phyloP scores from a whole-genome alignment of 2,329 filamentous ascomycete species.

The Talaromyces islandicus region DNA sequence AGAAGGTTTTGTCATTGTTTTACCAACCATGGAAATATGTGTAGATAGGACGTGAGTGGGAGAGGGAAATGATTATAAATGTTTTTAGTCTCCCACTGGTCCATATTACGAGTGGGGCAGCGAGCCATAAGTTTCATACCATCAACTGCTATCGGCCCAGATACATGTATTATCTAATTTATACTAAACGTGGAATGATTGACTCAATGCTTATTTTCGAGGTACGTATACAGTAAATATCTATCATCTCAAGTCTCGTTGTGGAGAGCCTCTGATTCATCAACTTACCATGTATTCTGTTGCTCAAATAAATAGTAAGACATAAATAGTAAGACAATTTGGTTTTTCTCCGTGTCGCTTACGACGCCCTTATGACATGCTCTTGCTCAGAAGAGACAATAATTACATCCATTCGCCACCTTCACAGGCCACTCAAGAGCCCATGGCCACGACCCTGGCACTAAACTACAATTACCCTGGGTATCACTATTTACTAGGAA shows the following conservation, averaged over 20 bases:
- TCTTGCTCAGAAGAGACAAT: not conserved
- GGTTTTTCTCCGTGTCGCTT: no score
- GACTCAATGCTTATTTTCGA: not conserved
- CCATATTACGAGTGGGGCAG: not conserved
- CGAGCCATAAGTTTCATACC: not conserved
- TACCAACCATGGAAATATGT: not conserved
- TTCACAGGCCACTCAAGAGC: not conserved
- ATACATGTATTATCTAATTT: not conserved
- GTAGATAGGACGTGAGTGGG: not conserved
- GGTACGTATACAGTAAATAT: not conserved
- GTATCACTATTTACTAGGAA: no score
- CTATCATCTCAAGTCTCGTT: no score
- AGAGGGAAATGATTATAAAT: constrained; percentile 6
- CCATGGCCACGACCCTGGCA: not conserved
- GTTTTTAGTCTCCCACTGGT: not conserved
- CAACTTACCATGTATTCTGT: no score
- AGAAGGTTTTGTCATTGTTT: not conserved
- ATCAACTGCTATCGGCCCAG: not conserved
- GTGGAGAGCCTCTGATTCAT: no score
- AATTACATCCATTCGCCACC: not conserved
- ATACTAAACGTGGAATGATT: not conserved
- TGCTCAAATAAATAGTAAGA: no score
- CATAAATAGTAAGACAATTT: no score
- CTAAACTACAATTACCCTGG: not conserved
- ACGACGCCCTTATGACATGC: no score